These are phyloP conservation scores for Symbiotaphrina buchneri DNA, from an alignment of 495 filamentous ascomycete species.

Conservation along the genomic window DNA sequence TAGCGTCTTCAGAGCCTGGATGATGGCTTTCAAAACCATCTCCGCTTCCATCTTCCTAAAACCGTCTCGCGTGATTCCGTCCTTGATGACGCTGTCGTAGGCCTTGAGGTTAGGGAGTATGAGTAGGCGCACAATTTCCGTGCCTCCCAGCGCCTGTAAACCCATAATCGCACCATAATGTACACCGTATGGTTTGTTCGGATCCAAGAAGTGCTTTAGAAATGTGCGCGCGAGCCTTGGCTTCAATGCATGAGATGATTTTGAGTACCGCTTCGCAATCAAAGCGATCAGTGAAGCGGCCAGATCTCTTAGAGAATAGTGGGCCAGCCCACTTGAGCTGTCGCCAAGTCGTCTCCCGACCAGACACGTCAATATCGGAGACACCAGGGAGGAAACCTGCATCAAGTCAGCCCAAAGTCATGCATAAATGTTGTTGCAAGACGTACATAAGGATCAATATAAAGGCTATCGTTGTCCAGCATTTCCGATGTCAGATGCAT, in stretches of 20 bases:
- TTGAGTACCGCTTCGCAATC: slow-evolving; percentile 52
- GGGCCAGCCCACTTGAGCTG: slow-evolving; percentile 17
- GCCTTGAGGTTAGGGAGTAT: slow-evolving; percentile 60
- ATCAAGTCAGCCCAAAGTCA: too few species aligned
- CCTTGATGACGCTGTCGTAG: slow-evolving; percentile 50
- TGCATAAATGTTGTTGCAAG: background rate
- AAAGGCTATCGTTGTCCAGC: slow-evolving; percentile 60
- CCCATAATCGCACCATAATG: slow-evolving; percentile 77
- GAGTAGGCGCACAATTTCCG: slow-evolving; percentile 56
- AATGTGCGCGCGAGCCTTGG: slow-evolving; percentile 78
- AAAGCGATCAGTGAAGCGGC: slow-evolving; percentile 55
- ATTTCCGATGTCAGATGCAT: slow-evolving; percentile 71
- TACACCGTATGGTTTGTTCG: slow-evolving; percentile 49
- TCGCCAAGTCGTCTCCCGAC: slow-evolving; percentile 64
- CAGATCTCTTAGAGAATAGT: slow-evolving; percentile 66
- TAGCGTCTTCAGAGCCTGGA: background rate
- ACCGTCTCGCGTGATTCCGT: slow-evolving; percentile 21
- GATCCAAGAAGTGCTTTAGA: slow-evolving; percentile 76
- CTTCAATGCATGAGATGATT: slow-evolving; percentile 51
- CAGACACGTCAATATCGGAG: slow-evolving; percentile 76
- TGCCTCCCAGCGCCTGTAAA: slow-evolving; percentile 48
- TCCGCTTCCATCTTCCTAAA: slow-evolving; percentile 1
- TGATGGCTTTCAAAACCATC: slow-evolving; percentile 1
- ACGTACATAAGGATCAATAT: slow-evolving; percentile 70
- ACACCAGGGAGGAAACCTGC: slow-evolving; percentile 51